These are phyloP conservation scores for Dendrobium catenatum DNA, from an alignment of 106 monocot genomes.

Conservation along the genomic window DNA sequence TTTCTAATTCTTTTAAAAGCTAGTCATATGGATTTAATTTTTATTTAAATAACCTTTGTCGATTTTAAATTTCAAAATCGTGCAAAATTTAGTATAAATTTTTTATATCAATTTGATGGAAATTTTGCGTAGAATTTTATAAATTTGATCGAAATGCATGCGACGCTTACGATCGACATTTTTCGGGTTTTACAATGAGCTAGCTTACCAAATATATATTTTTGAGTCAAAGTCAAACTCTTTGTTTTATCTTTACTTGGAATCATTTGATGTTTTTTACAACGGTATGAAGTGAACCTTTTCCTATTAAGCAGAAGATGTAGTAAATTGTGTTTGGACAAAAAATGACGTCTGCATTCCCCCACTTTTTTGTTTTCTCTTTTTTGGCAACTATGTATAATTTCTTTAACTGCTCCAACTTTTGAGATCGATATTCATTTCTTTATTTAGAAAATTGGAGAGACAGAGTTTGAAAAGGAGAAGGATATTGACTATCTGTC, in stretches of 20 bases:
- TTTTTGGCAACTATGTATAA: background rate
- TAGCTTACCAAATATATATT: background rate
- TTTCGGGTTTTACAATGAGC: background rate
- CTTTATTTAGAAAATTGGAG: slow-evolving; percentile 73
- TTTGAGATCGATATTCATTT: background rate
- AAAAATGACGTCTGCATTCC: background rate
- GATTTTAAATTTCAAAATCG: too few species aligned
- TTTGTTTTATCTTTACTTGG: background rate
- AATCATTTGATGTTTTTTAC: background rate
- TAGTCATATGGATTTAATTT: too few species aligned
- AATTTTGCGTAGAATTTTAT: too few species aligned
- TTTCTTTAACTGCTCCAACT: background rate
- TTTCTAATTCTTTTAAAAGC: too few species aligned
- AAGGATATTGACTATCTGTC: slow-evolving; percentile 97
- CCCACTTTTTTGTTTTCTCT: background rate
- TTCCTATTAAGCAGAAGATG: background rate
- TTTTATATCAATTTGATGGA: too few species aligned
- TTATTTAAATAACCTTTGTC: too few species aligned
- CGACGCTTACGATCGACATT: too few species aligned
- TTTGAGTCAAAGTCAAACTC: background rate
- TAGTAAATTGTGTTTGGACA: background rate
- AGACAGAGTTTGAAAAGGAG: slow-evolving; percentile 58
- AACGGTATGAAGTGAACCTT: background rate
- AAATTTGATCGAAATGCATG: too few species aligned
- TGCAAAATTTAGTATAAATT: too few species aligned